Base-by-base conservation (phyloP, 192 early-diverging fungal species). In the Linnemannia zychae region DNA sequence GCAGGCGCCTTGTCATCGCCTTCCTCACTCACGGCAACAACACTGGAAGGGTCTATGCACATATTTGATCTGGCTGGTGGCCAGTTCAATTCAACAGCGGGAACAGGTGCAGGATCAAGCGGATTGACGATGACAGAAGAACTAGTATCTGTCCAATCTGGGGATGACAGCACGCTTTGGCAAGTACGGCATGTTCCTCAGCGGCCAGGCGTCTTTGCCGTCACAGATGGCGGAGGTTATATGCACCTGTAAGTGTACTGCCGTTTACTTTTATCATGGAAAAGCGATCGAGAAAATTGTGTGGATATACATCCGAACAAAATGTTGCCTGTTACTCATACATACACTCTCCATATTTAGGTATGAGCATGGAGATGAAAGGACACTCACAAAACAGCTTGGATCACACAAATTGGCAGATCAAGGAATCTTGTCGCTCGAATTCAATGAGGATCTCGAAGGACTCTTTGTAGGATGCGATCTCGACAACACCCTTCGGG, bases 121-220 rank as follows among this genome's bases (percentile, higher is more conserved):
- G 22, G 36, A 18, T 36, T n/a, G 5, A 33, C 73, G 20, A 44
- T 65, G 37, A 24, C 28, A 9, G 63, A 78, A 20, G 76, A 83
- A 17, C 38, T 67, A 0, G 18, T 83, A 20, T 7, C 36, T 15
- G 72, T 83, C 9, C 76, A 74, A 37, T 69, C 75, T 4, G 81
- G 81, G 0, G 81, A 83, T 12, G 81, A 74, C 24, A 83, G 81
- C 53, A 83, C 81, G 37, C 60, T 83, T 22, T 83, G 81, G 81
- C 81, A 83, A 36, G 65, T 53, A 7, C 75, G 76, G 11, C 81
- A 83, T 78, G 44, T 83, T 16, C 81, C 81, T 16, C 81, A 83
- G 46, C 37, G 72, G 67, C 72, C 75, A 7, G 65, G 57, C 33
- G 46, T 83, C 13, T 36, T 83, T 63, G 72, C 72, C 20, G 81